These are phyloP conservation scores for Cucurbita moschata DNA, from an alignment of 306 rosid genomes.

Conservation along the genomic window DNA sequence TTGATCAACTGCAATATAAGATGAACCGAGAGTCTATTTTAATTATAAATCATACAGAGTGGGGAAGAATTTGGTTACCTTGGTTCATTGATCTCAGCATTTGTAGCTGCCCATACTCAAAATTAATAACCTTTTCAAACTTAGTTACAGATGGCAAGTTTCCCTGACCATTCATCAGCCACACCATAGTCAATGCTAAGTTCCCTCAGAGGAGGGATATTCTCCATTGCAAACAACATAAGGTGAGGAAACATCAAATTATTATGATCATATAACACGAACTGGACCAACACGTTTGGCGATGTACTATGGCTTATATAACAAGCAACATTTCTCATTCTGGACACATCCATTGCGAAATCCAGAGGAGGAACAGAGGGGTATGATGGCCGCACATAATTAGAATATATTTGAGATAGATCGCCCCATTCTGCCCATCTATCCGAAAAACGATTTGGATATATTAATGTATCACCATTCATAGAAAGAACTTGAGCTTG, in stretches of 20 bases:
- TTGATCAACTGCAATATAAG: background rate
- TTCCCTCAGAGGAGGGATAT: slow-evolving; percentile 96
- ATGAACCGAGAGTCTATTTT: background rate
- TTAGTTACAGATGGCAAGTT: slow-evolving; percentile 69
- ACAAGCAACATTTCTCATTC: slow-evolving; percentile 94
- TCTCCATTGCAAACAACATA: slow-evolving; percentile 92
- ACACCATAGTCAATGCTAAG: slow-evolving; percentile 94
- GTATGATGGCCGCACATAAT: slow-evolving; percentile 52
- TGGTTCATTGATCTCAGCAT: slow-evolving; percentile 8
- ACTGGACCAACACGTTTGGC: slow-evolving; percentile 83
- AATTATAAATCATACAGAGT: background rate
- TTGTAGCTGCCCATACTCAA: slow-evolving; percentile 24
- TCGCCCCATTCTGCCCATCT: slow-evolving; percentile 96
- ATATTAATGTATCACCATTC: slow-evolving; percentile 73
- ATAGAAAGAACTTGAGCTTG: slow-evolving; percentile 63
- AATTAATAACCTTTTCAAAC: slow-evolving; percentile 14
- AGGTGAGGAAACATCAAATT: slow-evolving; percentile 85
- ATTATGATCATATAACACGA: slow-evolving; percentile 72
- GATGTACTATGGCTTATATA: slow-evolving; percentile 71
- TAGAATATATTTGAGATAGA: slow-evolving; percentile 42
- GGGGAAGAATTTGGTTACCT: background rate
- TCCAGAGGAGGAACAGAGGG: slow-evolving; percentile 79
- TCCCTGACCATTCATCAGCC: slow-evolving; percentile 55
- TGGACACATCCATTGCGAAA: slow-evolving; percentile 85
- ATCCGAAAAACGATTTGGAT: slow-evolving; percentile 58